Evolutionary conservation across 2,329 filamentous ascomycete genomes (phyloP), one percentile per base, ranked within the genome.

Genomic region (Microdochium paspali): DNA sequence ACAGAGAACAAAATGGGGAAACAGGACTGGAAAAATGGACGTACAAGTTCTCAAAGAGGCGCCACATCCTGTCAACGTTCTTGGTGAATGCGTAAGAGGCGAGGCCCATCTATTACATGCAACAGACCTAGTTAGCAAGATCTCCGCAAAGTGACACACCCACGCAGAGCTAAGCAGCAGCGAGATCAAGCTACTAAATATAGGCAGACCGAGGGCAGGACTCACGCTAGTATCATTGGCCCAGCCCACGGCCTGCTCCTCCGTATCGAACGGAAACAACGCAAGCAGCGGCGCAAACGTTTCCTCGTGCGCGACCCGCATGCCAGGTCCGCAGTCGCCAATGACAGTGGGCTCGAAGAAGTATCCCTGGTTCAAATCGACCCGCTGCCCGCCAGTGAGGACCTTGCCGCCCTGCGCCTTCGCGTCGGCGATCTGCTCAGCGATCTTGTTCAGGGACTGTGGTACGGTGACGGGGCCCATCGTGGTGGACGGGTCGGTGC

Each of bases 341-440:
- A 51, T 30, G 7, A 51, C 42, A 12, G 50, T 51, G 3, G 50
- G 50, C 20, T 25, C 39, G 18, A 51, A 26, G 45, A 43, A 51
- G 31, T 32, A 44, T 5, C 48, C 48, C 24, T 49, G 43, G 24
- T 53, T 30, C 45, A 49, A 54, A 46, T 47, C 54, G 13, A 52
- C 52, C 21, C 51, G 18, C 13, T 39, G 68, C 73, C 73, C 71
- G 2, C 79, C 82, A 12, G 84, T 84, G 20, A 82, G 66, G 1
- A 85, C 65, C 42, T 74, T 76, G 1, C 78, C 85, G 2, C 84
- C 84, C 32, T 77, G 72, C 47, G 72, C 72, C 47, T 73, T 71
- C 3, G 84, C 85, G 60, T 87, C 81, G 43, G 76, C 71, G 26
- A 87, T 78, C 51, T 87, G 80, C 39, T 66, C 65, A 10, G 70